These are phyloP conservation scores for Venturia effusa DNA, from an alignment of 2,329 filamentous ascomycete species.

Conservation along the genomic window DNA sequence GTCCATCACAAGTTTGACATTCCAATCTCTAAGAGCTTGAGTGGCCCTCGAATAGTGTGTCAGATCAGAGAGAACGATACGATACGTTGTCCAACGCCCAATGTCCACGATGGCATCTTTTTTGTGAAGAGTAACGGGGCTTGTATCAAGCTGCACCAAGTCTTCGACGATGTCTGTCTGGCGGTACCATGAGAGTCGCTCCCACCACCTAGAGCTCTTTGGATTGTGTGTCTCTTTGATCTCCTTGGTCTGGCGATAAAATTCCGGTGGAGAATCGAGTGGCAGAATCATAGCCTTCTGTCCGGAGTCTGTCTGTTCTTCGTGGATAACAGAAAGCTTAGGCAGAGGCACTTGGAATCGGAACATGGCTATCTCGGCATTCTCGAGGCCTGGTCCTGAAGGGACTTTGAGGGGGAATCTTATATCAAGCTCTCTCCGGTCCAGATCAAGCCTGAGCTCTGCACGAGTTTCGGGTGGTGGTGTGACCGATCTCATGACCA, in stretches of 20 bases:
- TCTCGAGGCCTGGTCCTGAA: neutral
- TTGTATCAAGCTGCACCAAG: neutral
- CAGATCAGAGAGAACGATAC: constrained; percentile 5
- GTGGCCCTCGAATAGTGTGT: neutral
- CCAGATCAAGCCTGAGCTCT: constrained; percentile 3
- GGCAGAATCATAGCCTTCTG: constrained; percentile 8
- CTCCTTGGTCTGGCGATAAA: constrained; percentile 10
- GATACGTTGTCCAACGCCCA: constrained; percentile 13
- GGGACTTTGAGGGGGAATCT: neutral
- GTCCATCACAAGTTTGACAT: constrained; percentile 5
- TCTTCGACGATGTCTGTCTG: constrained; percentile 12
- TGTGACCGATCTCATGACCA: constrained; percentile 4
- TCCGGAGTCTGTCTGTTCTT: neutral
- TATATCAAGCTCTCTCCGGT: constrained; percentile 3
- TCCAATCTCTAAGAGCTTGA: constrained; percentile 9
- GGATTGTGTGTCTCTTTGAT: constrained; percentile 9
- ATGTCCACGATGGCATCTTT: constrained; percentile 11
- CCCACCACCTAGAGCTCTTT: neutral
- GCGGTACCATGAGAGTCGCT: constrained; percentile 9
- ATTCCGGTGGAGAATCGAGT: constrained; percentile 6
- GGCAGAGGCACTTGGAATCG: constrained; percentile 3
- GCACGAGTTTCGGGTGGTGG: neutral
- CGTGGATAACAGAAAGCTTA: neutral
- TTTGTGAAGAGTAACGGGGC: constrained; percentile 4
- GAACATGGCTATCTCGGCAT: neutral